Percentiles rank a stretch among this genome's conserved stretches.
Conservation (phyloP, 352 stramenopile genomes). For the Aphanomyces euteiches region DNA sequence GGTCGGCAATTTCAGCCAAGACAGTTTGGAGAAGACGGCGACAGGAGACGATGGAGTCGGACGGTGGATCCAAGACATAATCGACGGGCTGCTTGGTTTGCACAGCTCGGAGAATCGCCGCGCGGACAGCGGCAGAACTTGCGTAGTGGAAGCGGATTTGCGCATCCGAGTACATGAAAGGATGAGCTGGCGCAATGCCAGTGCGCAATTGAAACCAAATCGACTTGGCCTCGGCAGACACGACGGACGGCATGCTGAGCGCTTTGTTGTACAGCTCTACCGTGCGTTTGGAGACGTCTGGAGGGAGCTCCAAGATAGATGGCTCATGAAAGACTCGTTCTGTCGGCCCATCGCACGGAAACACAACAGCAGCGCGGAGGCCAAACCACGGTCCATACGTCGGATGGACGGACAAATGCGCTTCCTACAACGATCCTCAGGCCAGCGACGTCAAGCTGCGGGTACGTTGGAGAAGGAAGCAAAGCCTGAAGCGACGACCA, state of each 20-base stretch:
- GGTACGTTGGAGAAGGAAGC: slow-evolving; percentile 20
- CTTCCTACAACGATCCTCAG: slow-evolving; percentile 36
- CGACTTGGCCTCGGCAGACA: slow-evolving; percentile 31
- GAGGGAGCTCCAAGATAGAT: neutral
- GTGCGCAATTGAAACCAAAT: slow-evolving; percentile 56
- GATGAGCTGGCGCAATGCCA: slow-evolving; percentile 53
- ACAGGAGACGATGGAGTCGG: slow-evolving; percentile 40
- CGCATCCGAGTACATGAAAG: slow-evolving; percentile 54
- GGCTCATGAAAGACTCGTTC: slow-evolving; percentile 11
- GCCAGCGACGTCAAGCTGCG: neutral
- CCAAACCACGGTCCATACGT: slow-evolving; percentile 61
- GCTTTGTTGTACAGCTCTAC: slow-evolving; percentile 16
- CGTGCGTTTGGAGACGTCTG: slow-evolving; percentile 2
- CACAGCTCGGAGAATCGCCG: slow-evolving; percentile 39
- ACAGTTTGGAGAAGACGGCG: slow-evolving; percentile 53
- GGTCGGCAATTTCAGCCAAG: slow-evolving; percentile 39
- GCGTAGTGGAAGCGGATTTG: slow-evolving; percentile 76
- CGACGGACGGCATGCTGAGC: neutral
- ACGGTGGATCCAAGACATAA: slow-evolving; percentile 43
- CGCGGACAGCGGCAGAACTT: slow-evolving; percentile 51
- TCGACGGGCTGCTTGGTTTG: slow-evolving; percentile 40
- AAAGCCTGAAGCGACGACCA: slow-evolving; percentile 45
- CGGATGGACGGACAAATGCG: slow-evolving; percentile 63
- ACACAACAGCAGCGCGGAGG: slow-evolving; percentile 58
- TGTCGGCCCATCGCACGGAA: slow-evolving; percentile 39